Evolutionary conservation across 148 eudicot species (phyloP), one percentile per base, ranked within the genome.

Genomic region (Persicaria maculosa): DNA sequence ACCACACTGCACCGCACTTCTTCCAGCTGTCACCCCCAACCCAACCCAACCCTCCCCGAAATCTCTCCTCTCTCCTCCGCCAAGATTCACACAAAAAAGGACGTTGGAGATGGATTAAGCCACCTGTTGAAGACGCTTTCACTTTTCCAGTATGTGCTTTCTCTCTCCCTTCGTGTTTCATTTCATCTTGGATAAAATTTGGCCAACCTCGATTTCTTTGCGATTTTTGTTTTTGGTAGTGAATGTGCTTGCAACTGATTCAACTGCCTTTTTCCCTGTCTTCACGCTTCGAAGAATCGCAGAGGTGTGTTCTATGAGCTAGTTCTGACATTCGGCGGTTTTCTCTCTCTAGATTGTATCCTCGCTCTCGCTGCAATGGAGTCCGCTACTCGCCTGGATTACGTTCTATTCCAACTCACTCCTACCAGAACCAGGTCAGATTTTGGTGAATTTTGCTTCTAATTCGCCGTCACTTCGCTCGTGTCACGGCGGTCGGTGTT

Each of bases 381-480:
- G 57, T 77, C 91, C 4, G 68, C 78, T 64, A 78, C 89, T 79
- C 86, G 78, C 44, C 87, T 92, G 4, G 97, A 90, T 78, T 79
- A 85, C 64, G 88, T 86, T 58, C 83, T 92, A 31, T 92, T 92
- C 83, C 97, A 90, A 48, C 90, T 92, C 72, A 92, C 97, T 36
- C 97, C 97, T 1, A 92, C 97, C 2, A 80, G 97, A 75, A 92
- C 97, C 40, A 92, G 97, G 97, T 92, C 70, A 10, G n/a, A 71
- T 9, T 71, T 5, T 1, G 54, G 9, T 12, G 6, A 43, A 11
- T 74, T 25, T 48, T 17, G 12, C 40, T 53, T 52, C 25, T 5
- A 45, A 53, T 55, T 19, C 4, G 55, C 31, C 10, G 1, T 74
- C 52, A 50, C 47, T 72, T 43, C 40, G 59, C 67, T 3, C 47